Evolutionary conservation across 192 early-diverging fungal species (phyloP).

Genomic region (Bifiguratus adelaidae): DNA sequence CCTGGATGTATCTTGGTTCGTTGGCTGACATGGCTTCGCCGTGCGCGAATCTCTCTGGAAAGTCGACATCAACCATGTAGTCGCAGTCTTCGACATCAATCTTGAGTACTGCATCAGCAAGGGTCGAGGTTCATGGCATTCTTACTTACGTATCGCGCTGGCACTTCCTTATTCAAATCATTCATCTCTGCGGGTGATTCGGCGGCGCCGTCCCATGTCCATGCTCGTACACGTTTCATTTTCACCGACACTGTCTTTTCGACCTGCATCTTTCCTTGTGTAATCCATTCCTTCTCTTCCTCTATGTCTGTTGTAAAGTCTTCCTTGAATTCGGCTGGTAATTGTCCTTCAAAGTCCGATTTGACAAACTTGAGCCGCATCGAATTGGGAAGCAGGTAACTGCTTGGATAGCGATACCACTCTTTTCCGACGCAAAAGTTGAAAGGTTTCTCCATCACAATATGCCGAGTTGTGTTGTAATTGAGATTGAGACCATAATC

Average conservation of each 20-base stretch:
- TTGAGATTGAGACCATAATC: constrained; percentile 4
- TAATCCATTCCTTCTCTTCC: not conserved
- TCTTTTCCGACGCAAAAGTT: constrained; percentile 84
- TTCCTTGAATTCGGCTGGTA: constrained; percentile 75
- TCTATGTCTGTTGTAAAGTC: not conserved
- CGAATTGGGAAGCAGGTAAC: constrained; percentile 77
- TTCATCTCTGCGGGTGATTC: constrained; percentile 44
- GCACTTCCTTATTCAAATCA: constrained; percentile 54
- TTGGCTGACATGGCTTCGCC: constrained; percentile 8
- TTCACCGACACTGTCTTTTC: no score
- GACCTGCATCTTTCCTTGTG: not conserved
- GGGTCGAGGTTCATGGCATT: not conserved
- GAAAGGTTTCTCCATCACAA: constrained; percentile 10
- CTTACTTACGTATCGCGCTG: constrained; percentile 42
- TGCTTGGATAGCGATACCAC: constrained; percentile 91
- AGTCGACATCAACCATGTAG: constrained; percentile 53
- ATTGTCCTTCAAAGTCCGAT: constrained; percentile 61
- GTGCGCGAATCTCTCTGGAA: constrained; percentile 9
- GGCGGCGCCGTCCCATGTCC: constrained; percentile 16
- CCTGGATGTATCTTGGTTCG: constrained; percentile 41
- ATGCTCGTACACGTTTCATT: constrained; percentile 5
- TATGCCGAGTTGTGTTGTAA: not conserved
- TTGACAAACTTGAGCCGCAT: constrained; percentile 60
- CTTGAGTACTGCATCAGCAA: constrained; percentile 13
- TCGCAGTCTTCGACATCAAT: constrained; percentile 36